Conservation (phyloP, 306 rosid genomes). For the Quercus aquifolioides region DNA sequence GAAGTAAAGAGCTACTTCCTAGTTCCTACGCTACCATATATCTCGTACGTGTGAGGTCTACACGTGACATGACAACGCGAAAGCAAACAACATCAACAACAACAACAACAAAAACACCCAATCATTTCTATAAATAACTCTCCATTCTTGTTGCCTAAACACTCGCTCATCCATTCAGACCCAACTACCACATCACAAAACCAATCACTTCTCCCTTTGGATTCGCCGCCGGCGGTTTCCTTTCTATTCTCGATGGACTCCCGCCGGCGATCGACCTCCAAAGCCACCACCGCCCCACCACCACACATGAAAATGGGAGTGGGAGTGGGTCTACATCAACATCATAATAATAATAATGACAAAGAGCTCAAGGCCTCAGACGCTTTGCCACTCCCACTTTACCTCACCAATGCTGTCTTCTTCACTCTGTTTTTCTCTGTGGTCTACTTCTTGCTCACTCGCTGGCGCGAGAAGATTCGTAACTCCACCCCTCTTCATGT, state of each 20-base stretch:
- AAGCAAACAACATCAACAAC: too few species aligned
- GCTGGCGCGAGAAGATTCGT: constrained; percentile 91
- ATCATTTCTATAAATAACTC: background rate
- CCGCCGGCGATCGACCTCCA: constrained; percentile 43
- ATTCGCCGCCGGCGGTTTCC: constrained; percentile 15
- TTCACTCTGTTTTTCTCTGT: constrained; percentile 78
- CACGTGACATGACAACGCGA: too few species aligned
- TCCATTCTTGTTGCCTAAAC: background rate
- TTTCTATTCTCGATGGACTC: constrained; percentile 42
- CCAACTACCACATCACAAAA: background rate
- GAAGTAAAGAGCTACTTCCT: too few species aligned
- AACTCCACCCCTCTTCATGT: constrained; percentile 77
- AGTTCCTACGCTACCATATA: too few species aligned
- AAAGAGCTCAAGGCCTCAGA: constrained; percentile 31
- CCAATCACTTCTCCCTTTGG: background rate
- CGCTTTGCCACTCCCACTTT: constrained; percentile 40
- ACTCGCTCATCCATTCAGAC: constrained; percentile 10
- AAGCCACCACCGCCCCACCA: constrained; percentile 11
- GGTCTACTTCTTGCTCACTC: constrained; percentile 65
- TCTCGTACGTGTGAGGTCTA: background rate
- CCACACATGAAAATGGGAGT: constrained; percentile 15
- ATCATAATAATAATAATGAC: background rate
- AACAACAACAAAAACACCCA: too few species aligned
- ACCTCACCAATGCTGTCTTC: constrained; percentile 59
- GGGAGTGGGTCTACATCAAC: constrained; percentile 1